A percentile compares a stretch with the other conserved stretches of the same genome.
Conservation (phyloP, 768 basidiomycete genomes). For the Leccinum incarnatum region DNA sequence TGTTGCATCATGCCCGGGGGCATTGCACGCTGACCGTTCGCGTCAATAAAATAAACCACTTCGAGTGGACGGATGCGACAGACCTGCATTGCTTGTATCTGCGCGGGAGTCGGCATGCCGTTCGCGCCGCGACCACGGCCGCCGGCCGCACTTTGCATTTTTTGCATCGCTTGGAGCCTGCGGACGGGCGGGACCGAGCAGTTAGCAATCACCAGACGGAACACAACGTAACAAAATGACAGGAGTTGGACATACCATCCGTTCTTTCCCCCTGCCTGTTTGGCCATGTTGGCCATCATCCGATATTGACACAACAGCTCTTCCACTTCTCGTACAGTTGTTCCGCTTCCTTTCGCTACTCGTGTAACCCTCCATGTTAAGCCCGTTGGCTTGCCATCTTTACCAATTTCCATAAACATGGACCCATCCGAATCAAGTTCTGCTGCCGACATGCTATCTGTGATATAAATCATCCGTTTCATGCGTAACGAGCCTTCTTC, state of each 20-base stretch:
- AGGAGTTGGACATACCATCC: slow-evolving; percentile 60
- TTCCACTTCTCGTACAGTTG: slow-evolving; percentile 96
- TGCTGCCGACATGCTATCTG: slow-evolving; percentile 91
- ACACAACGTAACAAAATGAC: neutral
- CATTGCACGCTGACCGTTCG: slow-evolving; percentile 67
- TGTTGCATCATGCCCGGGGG: slow-evolving; percentile 95
- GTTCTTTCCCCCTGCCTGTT: slow-evolving; percentile 96
- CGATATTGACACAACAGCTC: slow-evolving; percentile 94
- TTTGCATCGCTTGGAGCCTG: slow-evolving; percentile 86
- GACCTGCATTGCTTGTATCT: slow-evolving; percentile 93
- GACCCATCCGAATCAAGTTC: slow-evolving; percentile 96
- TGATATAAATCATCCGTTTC: slow-evolving; percentile 98
- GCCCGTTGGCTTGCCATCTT: slow-evolving; percentile 80
- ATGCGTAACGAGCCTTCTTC: slow-evolving; percentile 88
- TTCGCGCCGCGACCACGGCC: slow-evolving; percentile 84
- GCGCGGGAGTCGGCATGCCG: slow-evolving; percentile 89
- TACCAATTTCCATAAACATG: slow-evolving; percentile 81
- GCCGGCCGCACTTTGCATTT: slow-evolving; percentile 84
- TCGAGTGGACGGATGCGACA: slow-evolving; percentile 24
- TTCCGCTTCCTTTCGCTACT: slow-evolving; percentile 92
- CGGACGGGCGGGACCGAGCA: neutral
- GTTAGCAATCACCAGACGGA: slow-evolving; percentile 6
- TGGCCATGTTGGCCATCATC: slow-evolving; percentile 99
- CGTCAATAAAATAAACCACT: slow-evolving; percentile 4
- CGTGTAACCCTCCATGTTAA: slow-evolving; percentile 88